A percentile compares a stretch with the other conserved stretches of the same genome.
phyloP scores from a whole-genome alignment of 2,329 filamentous ascomycete genomes.

The Parastagonospora avenae region DNA sequence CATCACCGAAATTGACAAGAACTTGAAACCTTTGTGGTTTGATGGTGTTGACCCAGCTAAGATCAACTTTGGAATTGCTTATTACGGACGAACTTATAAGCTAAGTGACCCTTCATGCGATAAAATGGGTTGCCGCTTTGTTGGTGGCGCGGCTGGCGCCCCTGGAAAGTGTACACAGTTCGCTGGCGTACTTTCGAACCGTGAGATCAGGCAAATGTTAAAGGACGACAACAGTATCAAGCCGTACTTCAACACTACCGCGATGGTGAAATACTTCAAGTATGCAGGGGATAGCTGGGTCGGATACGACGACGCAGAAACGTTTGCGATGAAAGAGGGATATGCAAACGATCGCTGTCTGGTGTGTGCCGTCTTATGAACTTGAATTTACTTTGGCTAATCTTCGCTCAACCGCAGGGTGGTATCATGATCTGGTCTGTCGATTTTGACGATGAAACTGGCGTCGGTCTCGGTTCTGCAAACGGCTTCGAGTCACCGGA shows the following conservation, averaged over 20 bases:
- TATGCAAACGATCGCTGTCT: conserved; percentile 43
- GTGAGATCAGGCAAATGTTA: conserved; percentile 44
- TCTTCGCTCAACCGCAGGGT: conserved; percentile 4
- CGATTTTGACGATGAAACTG: conserved; percentile 17
- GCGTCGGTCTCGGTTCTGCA: conserved; percentile 9
- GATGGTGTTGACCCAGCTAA: conserved; percentile 49
- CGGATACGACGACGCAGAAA: conserved; percentile 47
- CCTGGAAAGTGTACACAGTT: conserved; percentile 28
- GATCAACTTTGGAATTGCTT: conserved; percentile 52
- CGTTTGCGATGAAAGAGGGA: conserved; percentile 52
- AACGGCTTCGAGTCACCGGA: conserved; percentile 11
- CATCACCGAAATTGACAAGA: conserved; percentile 51
- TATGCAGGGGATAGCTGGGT: conserved; percentile 45
- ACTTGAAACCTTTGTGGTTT: conserved; percentile 53
- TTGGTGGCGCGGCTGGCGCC: conserved; percentile 1
- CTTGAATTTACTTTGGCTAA: too few species aligned
- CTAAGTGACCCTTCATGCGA: conserved; percentile 16
- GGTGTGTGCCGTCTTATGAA: neutral
- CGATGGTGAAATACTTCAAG: conserved; percentile 38
- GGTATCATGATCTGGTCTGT: conserved; percentile 30
- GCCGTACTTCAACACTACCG: conserved; percentile 28
- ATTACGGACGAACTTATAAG: conserved; percentile 50
- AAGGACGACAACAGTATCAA: conserved; percentile 16
- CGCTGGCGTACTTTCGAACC: conserved; percentile 36
- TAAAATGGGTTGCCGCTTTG: conserved; percentile 45